Percentiles rank a stretch among this genome's conserved stretches.
phyloP scores from a whole-genome alignment of 1,284 basidiomycete genomes.

The Rhizoctonia solani region DNA sequence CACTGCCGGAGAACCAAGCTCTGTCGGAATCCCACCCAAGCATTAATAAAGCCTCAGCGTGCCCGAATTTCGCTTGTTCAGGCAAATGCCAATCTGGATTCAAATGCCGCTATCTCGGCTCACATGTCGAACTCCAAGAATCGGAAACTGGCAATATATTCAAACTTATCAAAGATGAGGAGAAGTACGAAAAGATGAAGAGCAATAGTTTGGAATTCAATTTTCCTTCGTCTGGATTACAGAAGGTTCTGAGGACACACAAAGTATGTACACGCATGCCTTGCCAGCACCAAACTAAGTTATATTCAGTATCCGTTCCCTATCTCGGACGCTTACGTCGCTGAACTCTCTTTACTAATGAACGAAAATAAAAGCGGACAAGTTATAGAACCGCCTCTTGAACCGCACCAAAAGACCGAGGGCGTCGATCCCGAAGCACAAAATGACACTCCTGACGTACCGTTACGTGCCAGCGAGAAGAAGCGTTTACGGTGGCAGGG shows the following conservation, averaged over 20 bases:
- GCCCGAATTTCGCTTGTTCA: constrained; percentile 72
- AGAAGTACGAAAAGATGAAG: constrained; percentile 58
- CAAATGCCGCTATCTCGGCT: constrained; percentile 88
- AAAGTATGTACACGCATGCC: constrained; percentile 55
- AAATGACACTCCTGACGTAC: constrained; percentile 65
- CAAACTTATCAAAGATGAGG: constrained; percentile 57
- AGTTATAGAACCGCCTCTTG: constrained; percentile 13
- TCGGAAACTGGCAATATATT: constrained; percentile 50
- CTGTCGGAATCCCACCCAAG: constrained; percentile 45
- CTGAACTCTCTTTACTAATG: constrained; percentile 56
- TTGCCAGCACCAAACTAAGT: not conserved
- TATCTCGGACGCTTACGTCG: constrained; percentile 68
- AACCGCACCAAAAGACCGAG: constrained; percentile 10
- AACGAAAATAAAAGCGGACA: constrained; percentile 41
- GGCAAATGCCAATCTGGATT: constrained; percentile 87
- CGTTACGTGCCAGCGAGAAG: constrained; percentile 79
- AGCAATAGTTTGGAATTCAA: constrained; percentile 73
- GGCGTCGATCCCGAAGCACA: constrained; percentile 38
- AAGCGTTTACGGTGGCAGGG: constrained; percentile 84
- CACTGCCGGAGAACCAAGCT: constrained; percentile 41
- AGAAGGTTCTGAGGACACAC: constrained; percentile 65
- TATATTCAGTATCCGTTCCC: constrained; percentile 64
- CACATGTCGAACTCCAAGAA: constrained; percentile 55
- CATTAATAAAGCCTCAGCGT: constrained; percentile 57
- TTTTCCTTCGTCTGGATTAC: constrained; percentile 60